Percentiles rank a stretch among this genome's conserved stretches.
phyloP scores from a whole-genome alignment of 441 rosid genomes.

The Macaranga tanarius region DNA sequence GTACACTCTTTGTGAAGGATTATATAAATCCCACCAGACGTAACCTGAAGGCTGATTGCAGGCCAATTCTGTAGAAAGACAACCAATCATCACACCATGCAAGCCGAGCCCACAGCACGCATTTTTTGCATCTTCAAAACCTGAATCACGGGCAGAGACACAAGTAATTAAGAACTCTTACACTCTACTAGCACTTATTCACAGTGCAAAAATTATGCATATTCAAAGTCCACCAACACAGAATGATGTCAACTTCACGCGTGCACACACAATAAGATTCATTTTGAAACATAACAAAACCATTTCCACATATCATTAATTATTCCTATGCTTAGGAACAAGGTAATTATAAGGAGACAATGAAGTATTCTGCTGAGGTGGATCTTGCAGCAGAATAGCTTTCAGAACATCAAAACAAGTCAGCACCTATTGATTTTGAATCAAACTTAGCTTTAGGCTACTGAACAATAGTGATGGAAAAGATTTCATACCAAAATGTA shows the following conservation, averaged over 20 bases:
- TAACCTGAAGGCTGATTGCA: constrained; percentile 40
- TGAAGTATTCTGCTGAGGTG: no score
- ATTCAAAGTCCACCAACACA: neutral
- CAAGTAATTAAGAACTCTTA: neutral
- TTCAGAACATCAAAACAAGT: no score
- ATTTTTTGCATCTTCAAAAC: constrained; percentile 38
- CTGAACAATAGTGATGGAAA: neutral
- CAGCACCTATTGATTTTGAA: neutral
- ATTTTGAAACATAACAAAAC: no score
- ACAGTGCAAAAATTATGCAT: neutral
- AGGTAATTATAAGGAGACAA: no score
- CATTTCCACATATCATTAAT: no score
- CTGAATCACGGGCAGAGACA: constrained; percentile 28
- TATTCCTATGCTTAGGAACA: no score
- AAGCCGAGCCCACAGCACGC: constrained; percentile 62
- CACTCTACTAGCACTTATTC: neutral
- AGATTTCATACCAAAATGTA: constrained; percentile 35
- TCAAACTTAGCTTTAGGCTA: neutral
- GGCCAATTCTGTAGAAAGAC: constrained; percentile 54
- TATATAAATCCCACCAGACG: constrained; percentile 77
- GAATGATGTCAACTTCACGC: no score
- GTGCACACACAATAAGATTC: no score
- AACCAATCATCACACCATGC: constrained; percentile 45
- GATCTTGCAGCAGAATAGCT: no score
- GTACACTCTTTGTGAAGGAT: constrained; percentile 52